phyloP scores from a whole-genome alignment of 169 alveolate genomes.

The Plasmodium billcollinsi region DNA sequence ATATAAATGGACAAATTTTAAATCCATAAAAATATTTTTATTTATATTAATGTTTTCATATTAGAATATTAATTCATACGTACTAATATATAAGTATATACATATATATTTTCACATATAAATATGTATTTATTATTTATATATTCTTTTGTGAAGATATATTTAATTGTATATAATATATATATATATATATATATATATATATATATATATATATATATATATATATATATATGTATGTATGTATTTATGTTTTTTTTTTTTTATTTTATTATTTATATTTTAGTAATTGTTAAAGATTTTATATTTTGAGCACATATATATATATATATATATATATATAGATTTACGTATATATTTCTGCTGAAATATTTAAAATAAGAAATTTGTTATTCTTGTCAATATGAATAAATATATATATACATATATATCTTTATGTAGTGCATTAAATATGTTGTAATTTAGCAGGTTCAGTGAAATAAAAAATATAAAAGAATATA shows the following conservation, averaged over 20 bases:
- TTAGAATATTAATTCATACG: conserved; percentile 40
- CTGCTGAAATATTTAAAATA: conserved; percentile 48
- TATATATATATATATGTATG: conserved; percentile 8
- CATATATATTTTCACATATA: conserved; percentile 13
- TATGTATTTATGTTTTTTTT: neutral
- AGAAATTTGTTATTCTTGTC: conserved; percentile 32
- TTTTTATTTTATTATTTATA: conserved; percentile 19
- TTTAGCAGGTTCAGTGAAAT: conserved; percentile 20
- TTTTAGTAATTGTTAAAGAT: conserved; percentile 36
- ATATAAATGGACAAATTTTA: conserved; percentile 35
- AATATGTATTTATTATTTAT: neutral
- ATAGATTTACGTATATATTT: conserved; percentile 16
- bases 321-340: conserved; percentile 15
- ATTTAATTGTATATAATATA: too few relatives aligned
- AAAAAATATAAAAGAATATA: conserved; percentile 19
- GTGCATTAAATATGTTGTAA: conserved; percentile 6
- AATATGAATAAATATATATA: conserved; percentile 6
- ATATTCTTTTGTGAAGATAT: too few relatives aligned
- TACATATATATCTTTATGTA: conserved; percentile 17
- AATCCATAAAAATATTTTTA: conserved; percentile 49
- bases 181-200: neutral
- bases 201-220: neutral
- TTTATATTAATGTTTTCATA: conserved; percentile 19
- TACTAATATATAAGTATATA: conserved; percentile 9
- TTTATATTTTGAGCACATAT: conserved; percentile 10